Conservation (phyloP, 2,329 filamentous ascomycete genomes). For the Pestalotiopsis sp. region DNA sequence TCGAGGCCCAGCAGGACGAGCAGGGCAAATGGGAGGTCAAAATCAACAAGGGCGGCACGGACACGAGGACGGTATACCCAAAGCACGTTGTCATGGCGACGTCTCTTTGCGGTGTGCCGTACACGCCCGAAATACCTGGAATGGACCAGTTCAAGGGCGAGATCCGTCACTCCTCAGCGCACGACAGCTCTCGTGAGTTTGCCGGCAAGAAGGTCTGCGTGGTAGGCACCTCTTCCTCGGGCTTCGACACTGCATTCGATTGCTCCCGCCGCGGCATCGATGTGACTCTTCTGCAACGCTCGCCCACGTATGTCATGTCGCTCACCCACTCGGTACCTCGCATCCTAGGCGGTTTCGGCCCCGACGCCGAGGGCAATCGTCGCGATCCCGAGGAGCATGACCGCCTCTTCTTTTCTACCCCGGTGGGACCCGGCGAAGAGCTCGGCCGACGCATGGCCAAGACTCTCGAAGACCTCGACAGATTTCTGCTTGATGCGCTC, state of each 20-base stretch:
- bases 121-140: constrained; percentile 60
- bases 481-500: constrained; percentile 48
- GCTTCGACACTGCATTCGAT: constrained; percentile 61
- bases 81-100: constrained; percentile 69
- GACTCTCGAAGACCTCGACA: constrained; percentile 37
- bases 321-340: constrained; percentile 32
- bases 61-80: constrained; percentile 59
- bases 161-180: constrained; percentile 47
- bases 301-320: constrained; percentile 57
- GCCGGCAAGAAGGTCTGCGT: constrained; percentile 56
- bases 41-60: constrained; percentile 29
- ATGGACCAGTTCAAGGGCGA: constrained; percentile 54
- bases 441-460: constrained; percentile 51
- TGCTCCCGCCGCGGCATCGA: constrained; percentile 60
- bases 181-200: constrained; percentile 48
- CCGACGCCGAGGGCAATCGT: constrained; percentile 41
- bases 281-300: constrained; percentile 63
- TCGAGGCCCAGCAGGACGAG: constrained; percentile 50
- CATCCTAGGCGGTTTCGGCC: constrained; percentile 35
- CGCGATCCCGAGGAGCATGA: constrained; percentile 67
- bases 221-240: constrained; percentile 61
- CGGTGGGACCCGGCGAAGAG: constrained; percentile 62
- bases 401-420: constrained; percentile 58
- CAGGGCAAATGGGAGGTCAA: constrained; percentile 54
- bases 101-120: constrained; percentile 69